A percentile compares a stretch with the other conserved stretches of the same genome.
Evolutionary conservation across 768 basidiomycete genomes (phyloP).

Genomic region (Nevesoporus exiguus): DNA sequence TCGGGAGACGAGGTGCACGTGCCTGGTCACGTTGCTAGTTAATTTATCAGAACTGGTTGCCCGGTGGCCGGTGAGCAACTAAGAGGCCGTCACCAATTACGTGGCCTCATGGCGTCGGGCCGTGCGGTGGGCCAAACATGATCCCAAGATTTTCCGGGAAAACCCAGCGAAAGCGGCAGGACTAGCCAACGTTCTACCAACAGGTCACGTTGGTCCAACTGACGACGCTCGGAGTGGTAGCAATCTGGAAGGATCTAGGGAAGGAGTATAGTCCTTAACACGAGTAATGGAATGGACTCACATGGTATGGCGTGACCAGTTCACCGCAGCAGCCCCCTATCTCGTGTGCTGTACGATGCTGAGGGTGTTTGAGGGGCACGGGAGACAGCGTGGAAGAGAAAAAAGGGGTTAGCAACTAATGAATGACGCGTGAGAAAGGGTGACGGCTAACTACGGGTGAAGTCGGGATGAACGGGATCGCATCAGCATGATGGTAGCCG

Average conservation of each 20-base stretch:
- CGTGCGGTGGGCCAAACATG: neutral
- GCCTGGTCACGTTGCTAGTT: too few species aligned
- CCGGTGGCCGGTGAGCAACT: too few species aligned
- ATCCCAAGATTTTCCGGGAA: neutral
- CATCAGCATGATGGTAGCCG: neutral
- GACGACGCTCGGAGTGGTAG: neutral
- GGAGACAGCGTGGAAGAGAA: neutral
- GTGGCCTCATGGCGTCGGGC: neutral
- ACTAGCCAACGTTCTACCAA: neutral
- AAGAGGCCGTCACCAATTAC: too few species aligned
- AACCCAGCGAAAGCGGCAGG: neutral
- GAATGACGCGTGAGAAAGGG: neutral
- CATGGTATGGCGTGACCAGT: neutral
- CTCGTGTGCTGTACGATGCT: neutral
- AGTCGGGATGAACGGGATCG: constrained; percentile 1
- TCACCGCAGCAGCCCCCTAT: too few species aligned
- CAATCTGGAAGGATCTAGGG: neutral
- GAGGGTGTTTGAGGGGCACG: neutral
- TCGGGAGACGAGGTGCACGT: too few species aligned
- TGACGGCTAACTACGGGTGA: neutral
- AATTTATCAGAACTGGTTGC: too few species aligned
- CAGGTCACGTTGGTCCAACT: neutral
- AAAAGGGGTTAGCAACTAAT: neutral
- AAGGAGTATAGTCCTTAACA: neutral
- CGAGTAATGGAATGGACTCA: neutral